These are phyloP conservation scores for Kentomonas sorsogonicus DNA, from an alignment of 208 protist genomes.

Conservation along the genomic window DNA sequence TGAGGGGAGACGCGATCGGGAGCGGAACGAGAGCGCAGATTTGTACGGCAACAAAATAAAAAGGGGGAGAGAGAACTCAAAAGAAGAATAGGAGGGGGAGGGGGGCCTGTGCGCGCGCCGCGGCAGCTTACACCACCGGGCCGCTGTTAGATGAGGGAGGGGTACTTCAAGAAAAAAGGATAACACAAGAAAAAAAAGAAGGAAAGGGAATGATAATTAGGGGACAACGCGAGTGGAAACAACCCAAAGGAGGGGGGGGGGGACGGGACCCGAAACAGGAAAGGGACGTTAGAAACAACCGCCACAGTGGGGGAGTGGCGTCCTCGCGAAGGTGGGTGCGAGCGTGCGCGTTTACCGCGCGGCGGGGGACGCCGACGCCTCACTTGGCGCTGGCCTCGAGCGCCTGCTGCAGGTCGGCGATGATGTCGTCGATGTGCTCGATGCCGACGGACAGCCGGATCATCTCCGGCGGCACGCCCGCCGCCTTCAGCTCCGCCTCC, in stretches of 20 bases:
- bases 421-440: conserved; percentile 72
- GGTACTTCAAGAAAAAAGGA: conserved; percentile 3
- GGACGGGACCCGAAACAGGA: too few species aligned
- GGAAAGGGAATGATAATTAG: too few species aligned
- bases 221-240: too few species aligned
- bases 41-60: background rate
- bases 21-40: too few species aligned
- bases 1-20: too few species aligned
- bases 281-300: too few species aligned
- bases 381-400: conserved; percentile 13
- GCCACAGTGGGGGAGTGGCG: too few species aligned
- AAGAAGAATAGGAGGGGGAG: background rate
- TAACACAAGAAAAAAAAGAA: conserved; percentile 1
- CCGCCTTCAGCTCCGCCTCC: conserved; percentile 18
- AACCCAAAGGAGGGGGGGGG: too few species aligned
- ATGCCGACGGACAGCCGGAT: conserved; percentile 73
- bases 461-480: conserved; percentile 43
- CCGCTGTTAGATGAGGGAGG: too few species aligned
- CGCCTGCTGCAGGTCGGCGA: conserved; percentile 48
- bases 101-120: background rate
- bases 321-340: too few species aligned
- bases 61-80: background rate
- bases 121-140: too few species aligned
- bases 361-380: background rate
- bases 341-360: background rate